Conservation (phyloP, 257 asterid species). For the Euphrasia confusa region DNA sequence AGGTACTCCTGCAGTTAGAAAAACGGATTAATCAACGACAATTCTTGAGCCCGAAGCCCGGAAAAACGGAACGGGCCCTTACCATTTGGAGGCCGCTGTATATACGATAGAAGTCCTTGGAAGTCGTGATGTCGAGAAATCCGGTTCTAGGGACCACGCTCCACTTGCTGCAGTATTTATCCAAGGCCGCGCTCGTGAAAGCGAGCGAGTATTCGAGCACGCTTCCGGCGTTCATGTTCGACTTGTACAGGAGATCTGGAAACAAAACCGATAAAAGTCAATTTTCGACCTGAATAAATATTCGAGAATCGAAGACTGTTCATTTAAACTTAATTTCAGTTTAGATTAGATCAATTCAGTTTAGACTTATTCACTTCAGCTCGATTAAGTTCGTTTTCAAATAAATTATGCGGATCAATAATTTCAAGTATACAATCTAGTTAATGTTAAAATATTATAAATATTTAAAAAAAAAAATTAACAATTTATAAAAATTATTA, state of each 20-base stretch:
- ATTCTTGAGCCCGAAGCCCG: neutral
- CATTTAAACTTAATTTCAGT: too few species aligned
- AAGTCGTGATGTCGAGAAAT: constrained; percentile 87
- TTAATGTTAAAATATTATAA: too few species aligned
- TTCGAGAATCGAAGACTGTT: too few species aligned
- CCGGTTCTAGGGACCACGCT: constrained; percentile 90
- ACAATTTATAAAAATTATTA: too few species aligned
- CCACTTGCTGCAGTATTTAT: constrained; percentile 93
- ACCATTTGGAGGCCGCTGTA: constrained; percentile 94
- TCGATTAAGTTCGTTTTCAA: too few species aligned
- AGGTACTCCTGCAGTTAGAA: constrained; percentile 61
- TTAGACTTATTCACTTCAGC: too few species aligned
- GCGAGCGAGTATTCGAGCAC: constrained; percentile 97
- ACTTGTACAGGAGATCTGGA: constrained; percentile 86
- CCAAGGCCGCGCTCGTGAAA: constrained; percentile 93
- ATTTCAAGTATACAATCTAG: too few species aligned
- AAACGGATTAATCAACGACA: constrained; percentile 10
- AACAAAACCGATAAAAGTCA: constrained; percentile 1
- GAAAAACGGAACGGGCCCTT: constrained; percentile 17
- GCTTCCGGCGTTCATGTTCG: constrained; percentile 89
- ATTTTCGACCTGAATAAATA: too few species aligned
- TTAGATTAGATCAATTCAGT: too few species aligned
- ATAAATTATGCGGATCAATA: too few species aligned
- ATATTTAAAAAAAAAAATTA: too few species aligned
- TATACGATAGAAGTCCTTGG: constrained; percentile 91